Percentiles rank a stretch among this genome's conserved stretches.
phyloP scores from a whole-genome alignment of 2,329 filamentous ascomycete genomes.

The Ambrosiella cleistominuta region DNA sequence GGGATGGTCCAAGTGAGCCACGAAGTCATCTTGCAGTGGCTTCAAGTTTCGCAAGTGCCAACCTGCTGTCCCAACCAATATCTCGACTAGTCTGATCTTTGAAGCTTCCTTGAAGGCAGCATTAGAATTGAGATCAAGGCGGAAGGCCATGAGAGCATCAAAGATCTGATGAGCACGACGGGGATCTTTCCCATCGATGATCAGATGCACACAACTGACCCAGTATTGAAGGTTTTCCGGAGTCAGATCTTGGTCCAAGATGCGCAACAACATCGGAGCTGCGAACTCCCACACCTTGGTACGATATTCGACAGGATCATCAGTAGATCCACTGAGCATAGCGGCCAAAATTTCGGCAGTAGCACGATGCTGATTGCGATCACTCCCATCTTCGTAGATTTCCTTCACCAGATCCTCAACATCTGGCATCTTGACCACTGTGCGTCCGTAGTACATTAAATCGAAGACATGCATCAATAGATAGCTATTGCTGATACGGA shows the following conservation, averaged over 20 bases:
- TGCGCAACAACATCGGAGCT: constrained; percentile 68
- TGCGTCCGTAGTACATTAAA: constrained; percentile 64
- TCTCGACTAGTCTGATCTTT: constrained; percentile 80
- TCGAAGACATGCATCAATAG: constrained; percentile 82
- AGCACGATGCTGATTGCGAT: constrained; percentile 94
- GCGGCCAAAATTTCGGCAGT: constrained; percentile 87
- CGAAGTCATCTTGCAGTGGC: constrained; percentile 76
- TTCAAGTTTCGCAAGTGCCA: constrained; percentile 93
- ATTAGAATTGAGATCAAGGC: constrained; percentile 84
- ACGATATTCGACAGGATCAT: constrained; percentile 57
- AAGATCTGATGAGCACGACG: constrained; percentile 73
- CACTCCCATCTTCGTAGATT: constrained; percentile 79
- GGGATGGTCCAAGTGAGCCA: constrained; percentile 83
- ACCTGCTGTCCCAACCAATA: constrained; percentile 69
- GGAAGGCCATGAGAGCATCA: constrained; percentile 65
- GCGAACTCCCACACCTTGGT: constrained; percentile 74
- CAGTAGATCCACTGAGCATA: constrained; percentile 61
- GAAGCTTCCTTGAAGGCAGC: constrained; percentile 98
- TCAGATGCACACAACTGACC: constrained; percentile 81
- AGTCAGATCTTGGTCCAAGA: constrained; percentile 82
- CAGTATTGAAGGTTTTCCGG: constrained; percentile 91
- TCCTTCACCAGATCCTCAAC: constrained; percentile 62
- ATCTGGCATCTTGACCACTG: constrained; percentile 66
- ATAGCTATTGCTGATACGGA: constrained; percentile 75
- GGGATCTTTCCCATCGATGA: constrained; percentile 77